Evolutionary conservation across 352 stramenopile species (phyloP), one percentile per base, ranked within the genome.

Genomic region (Pythium rishiriense): DNA sequence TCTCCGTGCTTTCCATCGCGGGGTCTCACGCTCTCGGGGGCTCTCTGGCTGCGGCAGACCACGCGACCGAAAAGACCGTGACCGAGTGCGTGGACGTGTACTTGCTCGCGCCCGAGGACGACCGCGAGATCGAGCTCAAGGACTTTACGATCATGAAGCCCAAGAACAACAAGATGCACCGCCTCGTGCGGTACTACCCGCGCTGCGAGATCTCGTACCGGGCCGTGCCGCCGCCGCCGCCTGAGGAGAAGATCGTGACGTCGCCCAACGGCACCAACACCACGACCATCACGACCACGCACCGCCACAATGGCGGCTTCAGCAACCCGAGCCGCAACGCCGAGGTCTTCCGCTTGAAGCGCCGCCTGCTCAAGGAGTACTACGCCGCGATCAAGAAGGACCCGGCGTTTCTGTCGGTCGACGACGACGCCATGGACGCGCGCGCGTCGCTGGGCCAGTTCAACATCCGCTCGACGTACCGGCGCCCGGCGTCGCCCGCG

Each of bases 111-210:
- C 83, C 82, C 5, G 82, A 90, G 56, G 81, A 87, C 28, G 64
- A 74, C 35, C 82, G 82, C 45, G 77, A 76, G 48, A 75, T 88
- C 29, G 79, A 85, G 52, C 75, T 90, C 62, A 88, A 91, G 55
- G 81, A 91, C 70, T 87, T 91, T 46, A 93, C 84, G 31, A 90
- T 90, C 72, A 88, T 89, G 73, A 91, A 90, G 46, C 84, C 84
- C 51, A 88, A 88, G 67, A 88, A 89, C 64, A 87, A 87, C 73
- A 83, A 85, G 55, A 87, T 88, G 74, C 74, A 89, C 51, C 78
- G 82, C 3, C 75, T 93, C 22, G 70, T 91, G 56, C 78, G 75
- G 48, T 87, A 83, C 58, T 90, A 80, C 39, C 73, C 77, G 31
- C 79, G 70, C 57, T 90, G 79, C 29, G 76, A 90, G 67, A 93